Base-by-base conservation (phyloP, 768 basidiomycete genomes). In the Hygrocybe coccinea region DNA sequence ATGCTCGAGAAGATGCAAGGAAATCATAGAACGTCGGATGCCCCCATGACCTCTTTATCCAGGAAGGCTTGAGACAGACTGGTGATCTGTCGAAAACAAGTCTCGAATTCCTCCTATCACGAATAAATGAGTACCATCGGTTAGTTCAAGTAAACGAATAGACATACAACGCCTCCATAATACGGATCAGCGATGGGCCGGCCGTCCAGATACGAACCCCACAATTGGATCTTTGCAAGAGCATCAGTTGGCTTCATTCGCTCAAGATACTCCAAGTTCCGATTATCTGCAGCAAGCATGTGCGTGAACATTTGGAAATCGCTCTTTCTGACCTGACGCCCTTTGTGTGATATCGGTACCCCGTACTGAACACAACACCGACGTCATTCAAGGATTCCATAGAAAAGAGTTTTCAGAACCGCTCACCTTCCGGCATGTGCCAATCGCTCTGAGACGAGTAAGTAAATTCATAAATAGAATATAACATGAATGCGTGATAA, bases 101-200 rank as follows among this genome's bases (percentile, higher is more conserved):
- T 71, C 65, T 93, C 90, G 58, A 95, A 95, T 2, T 80, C 89
- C 56, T 72, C 71, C 85, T 87, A 62, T 50, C 55, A 24, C 11
- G n/a, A 14, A 36, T 14, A 43, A 50, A 33, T 51, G 35, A 33
- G 38, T 41, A 19, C 45, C n/a, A 19, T 57, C 22, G 44, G 15
- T 24, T n/a, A 29, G 29, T 29, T 29, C 29, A 29, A 29, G 25
- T 12, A 34, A 33, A 48, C 7, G 41, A 57, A 46, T 19, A 38
- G 50, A 70, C 81, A 64, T 66, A 86, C 84, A 29, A 75, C 72
- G 34, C 82, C 81, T 11, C 85, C 88, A 58, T 90, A 93, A 68
- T 93, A 95, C 5, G 94, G 94, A 67, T 95, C 94, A 10, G 78
- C 75, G 58, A 97, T 92, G 15, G 84, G 76, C 63, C 79, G 79